Conservation (phyloP, 1,284 basidiomycete genomes). For the Thecaphora thlaspeos region DNA sequence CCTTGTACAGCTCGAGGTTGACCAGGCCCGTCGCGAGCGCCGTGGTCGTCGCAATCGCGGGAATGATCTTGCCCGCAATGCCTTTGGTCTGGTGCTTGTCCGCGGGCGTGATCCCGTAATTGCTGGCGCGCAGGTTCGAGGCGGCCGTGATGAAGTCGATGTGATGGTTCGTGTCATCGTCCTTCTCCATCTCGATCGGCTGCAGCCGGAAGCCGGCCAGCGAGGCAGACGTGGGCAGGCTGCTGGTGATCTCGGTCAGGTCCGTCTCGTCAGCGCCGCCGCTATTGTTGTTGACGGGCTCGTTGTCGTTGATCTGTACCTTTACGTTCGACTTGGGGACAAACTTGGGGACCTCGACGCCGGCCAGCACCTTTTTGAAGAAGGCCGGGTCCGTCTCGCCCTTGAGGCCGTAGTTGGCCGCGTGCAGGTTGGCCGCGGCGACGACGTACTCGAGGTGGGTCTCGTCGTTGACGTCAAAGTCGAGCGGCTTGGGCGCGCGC, state of each 20-base stretch:
- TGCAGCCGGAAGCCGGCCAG: constrained; percentile 90
- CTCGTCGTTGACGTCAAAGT: constrained; percentile 72
- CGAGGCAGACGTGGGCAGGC: constrained; percentile 60
- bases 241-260: constrained; percentile 48
- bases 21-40: constrained; percentile 91
- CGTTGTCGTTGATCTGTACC: constrained; percentile 92
- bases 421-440: constrained; percentile 91
- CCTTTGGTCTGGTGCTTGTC: constrained; percentile 95
- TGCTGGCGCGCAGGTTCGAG: constrained; percentile 92
- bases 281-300: constrained; percentile 69
- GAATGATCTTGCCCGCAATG: constrained; percentile 99
- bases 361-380: constrained; percentile 81
- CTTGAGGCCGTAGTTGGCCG: constrained; percentile 95
- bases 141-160: constrained; percentile 99
- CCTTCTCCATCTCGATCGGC: constrained; percentile 98
- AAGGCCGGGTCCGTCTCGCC: constrained; percentile 77
- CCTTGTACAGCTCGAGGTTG: constrained; percentile 89
- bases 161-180: constrained; percentile 96
- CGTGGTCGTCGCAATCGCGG: constrained; percentile 97
- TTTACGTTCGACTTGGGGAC: constrained; percentile 87
- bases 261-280: constrained; percentile 28
- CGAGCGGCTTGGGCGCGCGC: constrained; percentile 89
- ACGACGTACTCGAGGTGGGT: constrained; percentile 87
- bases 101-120: constrained; percentile 86
- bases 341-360: constrained; percentile 89